These are phyloP conservation scores for Eucalyptus regnans DNA, from an alignment of 345 rosid species.

Conservation along the genomic window DNA sequence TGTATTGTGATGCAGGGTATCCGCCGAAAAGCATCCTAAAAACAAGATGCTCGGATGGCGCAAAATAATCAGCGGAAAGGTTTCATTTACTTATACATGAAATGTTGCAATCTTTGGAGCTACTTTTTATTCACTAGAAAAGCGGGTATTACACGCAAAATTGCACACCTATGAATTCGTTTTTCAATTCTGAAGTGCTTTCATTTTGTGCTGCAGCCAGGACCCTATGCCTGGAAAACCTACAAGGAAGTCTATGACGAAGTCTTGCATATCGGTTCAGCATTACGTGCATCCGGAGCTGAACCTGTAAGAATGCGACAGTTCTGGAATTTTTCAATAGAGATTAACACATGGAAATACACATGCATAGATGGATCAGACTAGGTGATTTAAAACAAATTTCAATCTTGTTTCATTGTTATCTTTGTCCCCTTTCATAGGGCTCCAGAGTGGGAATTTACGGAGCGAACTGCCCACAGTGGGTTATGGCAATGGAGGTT, in stretches of 20 bases:
- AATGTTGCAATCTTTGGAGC: not conserved
- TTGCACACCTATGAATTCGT: not conserved
- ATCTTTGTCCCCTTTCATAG: slow-evolving; percentile 16
- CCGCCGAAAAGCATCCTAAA: slow-evolving; percentile 50
- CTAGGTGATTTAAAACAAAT: not conserved
- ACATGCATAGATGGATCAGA: not conserved
- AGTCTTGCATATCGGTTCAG: slow-evolving; percentile 69
- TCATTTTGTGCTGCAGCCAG: slow-evolving; percentile 29
- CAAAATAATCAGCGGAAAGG: slow-evolving; percentile 53
- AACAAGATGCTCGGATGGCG: slow-evolving; percentile 97
- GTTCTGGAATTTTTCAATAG: not conserved
- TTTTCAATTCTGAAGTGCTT: not conserved
- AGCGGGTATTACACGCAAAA: not conserved
- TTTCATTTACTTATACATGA: not conserved
- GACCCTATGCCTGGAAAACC: slow-evolving; percentile 82
- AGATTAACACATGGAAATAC: not conserved
- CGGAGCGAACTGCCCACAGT: slow-evolving; percentile 91
- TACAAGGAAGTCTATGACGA: slow-evolving; percentile 81
- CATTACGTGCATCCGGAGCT: slow-evolving; percentile 70
- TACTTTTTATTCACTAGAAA: not conserved
- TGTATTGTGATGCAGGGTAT: slow-evolving; percentile 16
- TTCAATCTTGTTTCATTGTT: not conserved
- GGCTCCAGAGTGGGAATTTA: slow-evolving; percentile 79
- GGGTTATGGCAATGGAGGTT: slow-evolving; percentile 98
- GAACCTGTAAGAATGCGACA: slow-evolving; percentile 48